A percentile compares a stretch with the other conserved stretches of the same genome.
These are phyloP conservation scores for Magnusiomyces ingens DNA, from an alignment of 1,139 yeast genomes.

Conservation along the genomic window DNA sequence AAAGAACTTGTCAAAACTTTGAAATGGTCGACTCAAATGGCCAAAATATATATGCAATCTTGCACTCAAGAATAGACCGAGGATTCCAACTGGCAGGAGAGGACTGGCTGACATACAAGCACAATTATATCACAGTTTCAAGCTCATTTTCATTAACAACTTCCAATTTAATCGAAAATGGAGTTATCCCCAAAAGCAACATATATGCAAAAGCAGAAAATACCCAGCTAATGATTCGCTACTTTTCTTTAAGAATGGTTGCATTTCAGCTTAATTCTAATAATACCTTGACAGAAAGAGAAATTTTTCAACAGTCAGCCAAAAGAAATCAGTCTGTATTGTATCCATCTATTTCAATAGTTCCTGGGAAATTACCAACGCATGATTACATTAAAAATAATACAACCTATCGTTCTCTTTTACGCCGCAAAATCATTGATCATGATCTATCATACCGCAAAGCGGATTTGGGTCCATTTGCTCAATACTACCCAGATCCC, in stretches of 20 bases:
- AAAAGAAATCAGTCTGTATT: slow-evolving; percentile 14
- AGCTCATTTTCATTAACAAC: slow-evolving; percentile 12
- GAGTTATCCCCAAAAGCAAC: slow-evolving; percentile 13
- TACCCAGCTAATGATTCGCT: slow-evolving; percentile 5
- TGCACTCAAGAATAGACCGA: slow-evolving; percentile 15
- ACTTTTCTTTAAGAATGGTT: slow-evolving; percentile 14
- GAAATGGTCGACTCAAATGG: slow-evolving; percentile 13
- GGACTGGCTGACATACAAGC: slow-evolving; percentile 15
- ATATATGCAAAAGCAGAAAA: slow-evolving; percentile 11
- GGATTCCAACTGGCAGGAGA: slow-evolving; percentile 13
- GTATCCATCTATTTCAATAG: slow-evolving; percentile 13
- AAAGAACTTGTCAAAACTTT: slow-evolving; percentile 16
- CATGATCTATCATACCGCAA: slow-evolving; percentile 10
- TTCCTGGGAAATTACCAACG: slow-evolving; percentile 15
- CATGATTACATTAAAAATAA: slow-evolving; percentile 15
- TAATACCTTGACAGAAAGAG: slow-evolving; percentile 12
- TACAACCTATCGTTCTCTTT: slow-evolving; percentile 13
- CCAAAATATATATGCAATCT: slow-evolving; percentile 11
- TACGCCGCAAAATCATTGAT: slow-evolving; percentile 11
- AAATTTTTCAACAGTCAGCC: slow-evolving; percentile 14
- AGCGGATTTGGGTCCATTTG: slow-evolving; percentile 13
- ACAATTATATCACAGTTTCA: slow-evolving; percentile 14
- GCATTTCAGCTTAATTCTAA: slow-evolving; percentile 12
- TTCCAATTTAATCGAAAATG: slow-evolving; percentile 8
- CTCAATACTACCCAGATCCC: slow-evolving; percentile 8